These are phyloP conservation scores for Mesembryanthemum crystallinum DNA, from an alignment of 148 eudicot genomes.

Conservation along the genomic window DNA sequence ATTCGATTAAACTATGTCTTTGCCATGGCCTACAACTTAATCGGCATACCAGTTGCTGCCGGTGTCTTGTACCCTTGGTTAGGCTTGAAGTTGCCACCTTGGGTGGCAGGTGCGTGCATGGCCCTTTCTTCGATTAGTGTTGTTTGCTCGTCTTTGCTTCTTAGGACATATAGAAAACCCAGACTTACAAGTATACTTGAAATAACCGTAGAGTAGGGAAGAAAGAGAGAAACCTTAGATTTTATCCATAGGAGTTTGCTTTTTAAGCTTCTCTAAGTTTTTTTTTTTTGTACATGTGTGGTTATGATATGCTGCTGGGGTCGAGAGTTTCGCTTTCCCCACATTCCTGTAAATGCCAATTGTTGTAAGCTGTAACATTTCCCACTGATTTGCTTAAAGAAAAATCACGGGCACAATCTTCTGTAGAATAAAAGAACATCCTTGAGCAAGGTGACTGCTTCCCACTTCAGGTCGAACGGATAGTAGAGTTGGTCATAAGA, in stretches of 20 bases:
- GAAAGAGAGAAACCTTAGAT: slow-evolving; percentile 5
- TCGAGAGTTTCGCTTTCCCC: slow-evolving; percentile 11
- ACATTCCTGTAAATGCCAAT: slow-evolving; percentile 19
- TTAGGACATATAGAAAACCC: slow-evolving; percentile 76
- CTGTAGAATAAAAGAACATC: too few relatives aligned
- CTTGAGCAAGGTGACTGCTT: too few relatives aligned
- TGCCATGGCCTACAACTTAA: slow-evolving; percentile 84
- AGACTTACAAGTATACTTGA: slow-evolving; percentile 85
- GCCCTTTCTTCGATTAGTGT: slow-evolving; percentile 93
- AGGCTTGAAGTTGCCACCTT: slow-evolving; percentile 70
- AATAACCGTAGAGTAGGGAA: slow-evolving; percentile 72
- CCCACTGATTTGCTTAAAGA: slow-evolving; percentile 8
- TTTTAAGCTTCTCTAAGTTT: not conserved
- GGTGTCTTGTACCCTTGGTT: slow-evolving; percentile 78
- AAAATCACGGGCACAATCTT: not conserved
- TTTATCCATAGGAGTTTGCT: not conserved
- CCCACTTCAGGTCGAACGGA: too few relatives aligned
- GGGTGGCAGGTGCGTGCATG: slow-evolving; percentile 99
- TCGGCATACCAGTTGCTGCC: slow-evolving; percentile 88
- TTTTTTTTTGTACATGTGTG: slow-evolving; percentile 27
- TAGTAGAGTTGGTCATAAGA: too few relatives aligned
- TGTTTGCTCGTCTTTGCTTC: slow-evolving; percentile 93
- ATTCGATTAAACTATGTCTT: slow-evolving; percentile 80
- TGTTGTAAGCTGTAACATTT: slow-evolving; percentile 13
- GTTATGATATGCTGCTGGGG: not conserved